These are phyloP conservation scores for Diphasiastrum complanatum DNA, from an alignment of 83 land plant genomes.

Conservation along the genomic window DNA sequence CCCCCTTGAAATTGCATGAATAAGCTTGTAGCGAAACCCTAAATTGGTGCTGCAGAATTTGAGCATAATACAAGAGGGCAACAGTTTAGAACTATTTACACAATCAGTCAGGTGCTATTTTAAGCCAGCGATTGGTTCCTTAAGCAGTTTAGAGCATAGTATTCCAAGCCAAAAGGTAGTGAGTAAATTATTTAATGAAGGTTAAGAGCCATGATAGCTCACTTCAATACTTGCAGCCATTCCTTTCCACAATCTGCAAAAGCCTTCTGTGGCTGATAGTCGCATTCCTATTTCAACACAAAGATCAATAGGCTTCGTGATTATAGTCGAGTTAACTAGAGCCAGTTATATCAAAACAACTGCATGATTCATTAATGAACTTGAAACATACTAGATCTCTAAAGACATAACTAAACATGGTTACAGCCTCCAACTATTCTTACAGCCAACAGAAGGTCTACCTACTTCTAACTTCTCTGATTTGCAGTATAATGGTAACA, in stretches of 20 bases:
- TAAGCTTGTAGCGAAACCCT: conserved; percentile 36
- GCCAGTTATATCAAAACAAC: no score
- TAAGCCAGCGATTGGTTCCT: no score
- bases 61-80: neutral
- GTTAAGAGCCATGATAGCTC: neutral
- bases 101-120: no score
- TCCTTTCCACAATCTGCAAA: conserved; percentile 43
- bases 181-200: neutral
- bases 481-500: no score
- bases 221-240: conserved; percentile 41
- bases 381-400: no score
- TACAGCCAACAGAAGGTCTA: no score
- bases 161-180: neutral
- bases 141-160: conserved; percentile 1
- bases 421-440: no score
- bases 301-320: neutral
- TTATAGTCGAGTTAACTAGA: no score
- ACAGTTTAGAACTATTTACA: no score
- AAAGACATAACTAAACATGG: no score
- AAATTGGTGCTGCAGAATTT: conserved; percentile 22
- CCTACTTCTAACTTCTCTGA: no score
- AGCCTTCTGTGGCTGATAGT: conserved; percentile 39
- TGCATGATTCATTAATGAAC: no score
- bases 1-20: conserved; percentile 43
- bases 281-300: conserved; percentile 39